Percentiles rank a stretch among this genome's conserved stretches.
Conservation (phyloP, 805 yeast species). For the Alloascoidea hylecoeti region DNA sequence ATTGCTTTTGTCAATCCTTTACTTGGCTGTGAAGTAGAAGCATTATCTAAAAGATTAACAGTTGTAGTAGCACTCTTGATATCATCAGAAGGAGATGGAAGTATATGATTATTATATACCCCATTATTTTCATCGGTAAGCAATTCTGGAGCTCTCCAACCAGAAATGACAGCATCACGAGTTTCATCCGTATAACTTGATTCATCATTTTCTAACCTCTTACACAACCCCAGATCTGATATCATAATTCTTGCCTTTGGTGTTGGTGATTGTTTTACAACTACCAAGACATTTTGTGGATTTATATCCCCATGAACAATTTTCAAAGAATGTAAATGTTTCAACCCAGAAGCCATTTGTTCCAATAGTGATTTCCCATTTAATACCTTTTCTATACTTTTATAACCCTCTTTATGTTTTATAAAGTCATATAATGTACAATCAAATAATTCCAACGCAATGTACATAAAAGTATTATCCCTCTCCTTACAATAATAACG, state of each 20-base stretch:
- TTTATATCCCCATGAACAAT: constrained; percentile 92
- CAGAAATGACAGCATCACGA: constrained; percentile 94
- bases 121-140: constrained; percentile 26
- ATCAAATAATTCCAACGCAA: constrained; percentile 84
- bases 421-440: constrained; percentile 82
- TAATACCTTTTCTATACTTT: constrained; percentile 24
- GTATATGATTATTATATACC: constrained; percentile 15
- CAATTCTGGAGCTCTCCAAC: constrained; percentile 97
- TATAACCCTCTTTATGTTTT: constrained; percentile 31
- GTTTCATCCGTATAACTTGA: too few species aligned
- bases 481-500: constrained; percentile 90
- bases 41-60: constrained; percentile 22
- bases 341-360: constrained; percentile 75
- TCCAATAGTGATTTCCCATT: constrained; percentile 40
- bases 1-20: constrained; percentile 76
- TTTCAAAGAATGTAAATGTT: constrained; percentile 77
- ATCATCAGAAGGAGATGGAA: constrained; percentile 1
- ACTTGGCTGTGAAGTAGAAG: constrained; percentile 19
- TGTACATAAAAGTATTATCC: constrained; percentile 75
- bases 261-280: constrained; percentile 20
- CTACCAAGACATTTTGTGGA: constrained; percentile 86
- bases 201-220: constrained; percentile 82
- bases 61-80: constrained; percentile 4
- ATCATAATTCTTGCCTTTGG: constrained; percentile 47
- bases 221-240: constrained; percentile 94